These are phyloP conservation scores for Ophiostoma ulmi DNA, from an alignment of 2,329 filamentous ascomycete species.

Conservation along the genomic window DNA sequence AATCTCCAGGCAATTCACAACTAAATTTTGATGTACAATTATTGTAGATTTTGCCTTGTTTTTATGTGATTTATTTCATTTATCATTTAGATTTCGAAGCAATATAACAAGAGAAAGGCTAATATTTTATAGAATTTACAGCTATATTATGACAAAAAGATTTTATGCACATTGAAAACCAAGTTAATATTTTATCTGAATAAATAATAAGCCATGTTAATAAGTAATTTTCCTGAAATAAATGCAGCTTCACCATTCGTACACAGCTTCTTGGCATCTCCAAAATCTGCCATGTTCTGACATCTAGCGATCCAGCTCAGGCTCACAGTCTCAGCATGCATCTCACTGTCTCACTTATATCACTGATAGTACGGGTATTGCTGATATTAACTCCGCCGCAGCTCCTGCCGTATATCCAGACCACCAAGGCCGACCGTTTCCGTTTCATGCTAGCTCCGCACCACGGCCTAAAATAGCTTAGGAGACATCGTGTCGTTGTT, in stretches of 20 bases:
- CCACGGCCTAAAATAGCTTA: not conserved
- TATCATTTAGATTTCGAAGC: too few species aligned
- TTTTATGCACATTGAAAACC: too few species aligned
- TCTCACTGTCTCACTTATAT: slow-evolving; percentile 2
- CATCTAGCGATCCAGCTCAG: slow-evolving; percentile 5
- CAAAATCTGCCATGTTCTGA: slow-evolving; percentile 3
- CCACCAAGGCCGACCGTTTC: not conserved
- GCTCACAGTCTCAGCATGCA: slow-evolving; percentile 4
- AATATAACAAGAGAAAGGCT: too few species aligned
- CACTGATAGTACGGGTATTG: too few species aligned
- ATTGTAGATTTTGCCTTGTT: too few species aligned
- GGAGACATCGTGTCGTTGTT: not conserved
- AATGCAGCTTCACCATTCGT: not conserved
- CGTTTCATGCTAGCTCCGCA: not conserved
- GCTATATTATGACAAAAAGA: too few species aligned
- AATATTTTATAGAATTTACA: too few species aligned
- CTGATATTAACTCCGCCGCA: not conserved
- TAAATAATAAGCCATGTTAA: too few species aligned
- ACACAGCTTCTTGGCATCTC: not conserved
- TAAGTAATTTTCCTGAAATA: not conserved
- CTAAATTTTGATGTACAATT: not conserved
- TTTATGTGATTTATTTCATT: too few species aligned
- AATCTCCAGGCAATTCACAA: too few species aligned
- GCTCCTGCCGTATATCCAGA: not conserved
- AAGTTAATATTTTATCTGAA: too few species aligned